A percentile compares a stretch with the other conserved stretches of the same genome.
phyloP scores from a whole-genome alignment of 2,329 filamentous ascomycete genomes.

The Scytalidium sp. region DNA sequence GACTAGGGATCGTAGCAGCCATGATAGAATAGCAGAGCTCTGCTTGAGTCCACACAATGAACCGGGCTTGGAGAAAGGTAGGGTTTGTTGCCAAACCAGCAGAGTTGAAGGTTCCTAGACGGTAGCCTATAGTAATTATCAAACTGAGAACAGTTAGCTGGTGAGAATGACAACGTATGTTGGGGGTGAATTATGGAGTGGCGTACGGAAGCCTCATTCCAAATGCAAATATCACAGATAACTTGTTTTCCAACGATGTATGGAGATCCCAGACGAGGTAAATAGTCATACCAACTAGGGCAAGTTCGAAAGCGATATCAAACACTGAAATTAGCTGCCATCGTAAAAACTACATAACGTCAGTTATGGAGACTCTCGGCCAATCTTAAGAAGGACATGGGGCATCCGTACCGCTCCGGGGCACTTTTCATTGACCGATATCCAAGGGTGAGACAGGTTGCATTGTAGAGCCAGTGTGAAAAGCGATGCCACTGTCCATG shows the following conservation, averaged over 20 bases:
- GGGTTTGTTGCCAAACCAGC: conserved; percentile 31
- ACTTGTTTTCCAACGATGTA: conserved; percentile 33
- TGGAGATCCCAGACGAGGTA: conserved; percentile 36
- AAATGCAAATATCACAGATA: conserved; percentile 36
- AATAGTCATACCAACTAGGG: conserved; percentile 33
- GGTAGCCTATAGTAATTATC: conserved; percentile 35
- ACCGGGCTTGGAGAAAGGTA: conserved; percentile 32
- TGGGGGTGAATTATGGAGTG: too few relatives aligned
- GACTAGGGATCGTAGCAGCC: conserved; percentile 38
- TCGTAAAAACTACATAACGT: conserved; percentile 27
- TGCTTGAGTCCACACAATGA: conserved; percentile 35
- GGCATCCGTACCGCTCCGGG: conserved; percentile 6
- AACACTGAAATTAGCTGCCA: conserved; percentile 36
- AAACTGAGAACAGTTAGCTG: conserved; percentile 28
- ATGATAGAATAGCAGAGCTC: conserved; percentile 39
- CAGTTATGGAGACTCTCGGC: background rate
- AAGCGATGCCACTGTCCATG: conserved; percentile 35
- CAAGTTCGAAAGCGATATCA: conserved; percentile 37
- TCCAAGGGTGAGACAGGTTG: conserved; percentile 35
- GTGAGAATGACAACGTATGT: too few relatives aligned
- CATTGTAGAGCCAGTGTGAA: conserved; percentile 39
- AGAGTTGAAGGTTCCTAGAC: conserved; percentile 32
- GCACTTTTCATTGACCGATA: conserved; percentile 27
- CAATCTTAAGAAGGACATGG: conserved; percentile 22
- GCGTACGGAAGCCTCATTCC: conserved; percentile 36